phyloP scores from a whole-genome alignment of 78 protist genomes.

The Dictyostelium firmibasis region DNA sequence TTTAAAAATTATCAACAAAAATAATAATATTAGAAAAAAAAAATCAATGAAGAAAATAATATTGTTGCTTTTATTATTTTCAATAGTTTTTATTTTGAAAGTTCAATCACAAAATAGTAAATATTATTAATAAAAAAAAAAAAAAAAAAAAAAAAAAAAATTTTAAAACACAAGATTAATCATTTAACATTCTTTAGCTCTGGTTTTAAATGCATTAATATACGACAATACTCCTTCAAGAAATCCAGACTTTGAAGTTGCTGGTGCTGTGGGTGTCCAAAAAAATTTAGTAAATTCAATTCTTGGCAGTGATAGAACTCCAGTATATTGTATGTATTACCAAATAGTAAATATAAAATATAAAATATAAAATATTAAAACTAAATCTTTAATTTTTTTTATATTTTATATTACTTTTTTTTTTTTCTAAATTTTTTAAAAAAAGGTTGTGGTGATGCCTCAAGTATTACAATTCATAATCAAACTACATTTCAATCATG shows the following conservation, averaged over 20 bases:
- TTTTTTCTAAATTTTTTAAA: neutral
- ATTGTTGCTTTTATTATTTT: neutral
- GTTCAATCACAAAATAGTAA: neutral
- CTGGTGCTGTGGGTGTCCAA: neutral
- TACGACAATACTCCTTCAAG: conserved; percentile 18
- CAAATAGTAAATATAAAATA: neutral
- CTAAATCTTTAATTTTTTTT: neutral
- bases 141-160: neutral
- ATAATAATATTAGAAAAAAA: neutral
- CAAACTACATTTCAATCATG: conserved; percentile 13
- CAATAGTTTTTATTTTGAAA: neutral
- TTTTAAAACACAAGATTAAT: no score
- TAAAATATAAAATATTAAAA: neutral
- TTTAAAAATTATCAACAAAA: no score
- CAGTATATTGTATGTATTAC: neutral
- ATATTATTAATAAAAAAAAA: neutral
- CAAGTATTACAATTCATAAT: neutral
- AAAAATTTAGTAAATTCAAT: neutral
- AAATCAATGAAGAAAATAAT: neutral
- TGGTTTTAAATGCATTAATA: neutral
- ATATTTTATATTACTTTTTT: no score
- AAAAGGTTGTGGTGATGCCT: neutral
- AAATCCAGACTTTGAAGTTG: conserved; percentile 20
- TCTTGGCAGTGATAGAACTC: conserved; percentile 10
- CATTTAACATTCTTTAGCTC: neutral